phyloP scores from a whole-genome alignment of 331 rosid species.

The Dryas integrifolia region DNA sequence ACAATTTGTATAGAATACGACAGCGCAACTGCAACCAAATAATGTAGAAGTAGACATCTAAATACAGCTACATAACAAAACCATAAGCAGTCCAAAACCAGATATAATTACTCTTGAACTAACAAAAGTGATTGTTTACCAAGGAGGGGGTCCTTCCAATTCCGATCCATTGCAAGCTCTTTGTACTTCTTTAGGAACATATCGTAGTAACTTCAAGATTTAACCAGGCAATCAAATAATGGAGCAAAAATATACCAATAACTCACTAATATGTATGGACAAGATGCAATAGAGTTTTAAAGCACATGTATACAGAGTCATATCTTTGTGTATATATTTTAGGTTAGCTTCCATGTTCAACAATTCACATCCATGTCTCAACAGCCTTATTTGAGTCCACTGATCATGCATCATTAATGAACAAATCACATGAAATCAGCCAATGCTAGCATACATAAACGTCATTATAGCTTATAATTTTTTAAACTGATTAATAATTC shows the following conservation, averaged over 20 bases:
- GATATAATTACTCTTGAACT: not conserved
- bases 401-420: not conserved
- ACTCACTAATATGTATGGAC: not conserved
- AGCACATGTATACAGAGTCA: not conserved
- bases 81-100: slow-evolving; percentile 8
- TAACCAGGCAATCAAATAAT: slow-evolving; percentile 9
- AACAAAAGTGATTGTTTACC: slow-evolving; percentile 45
- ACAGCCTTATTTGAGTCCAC: not conserved
- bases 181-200: slow-evolving; percentile 68
- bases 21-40: slow-evolving; percentile 61
- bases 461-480: too few species aligned
- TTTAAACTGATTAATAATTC: not conserved
- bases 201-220: slow-evolving; percentile 60
- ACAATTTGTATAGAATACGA: slow-evolving; percentile 78
- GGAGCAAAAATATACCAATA: not conserved
- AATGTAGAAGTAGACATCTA: not conserved
- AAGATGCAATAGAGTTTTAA: not conserved
- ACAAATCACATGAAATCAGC: not conserved
- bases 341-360: not conserved
- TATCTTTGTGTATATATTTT: not conserved
- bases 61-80: slow-evolving; percentile 6
- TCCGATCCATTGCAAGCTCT: slow-evolving; percentile 55
- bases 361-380: not conserved
- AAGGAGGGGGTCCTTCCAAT: slow-evolving; percentile 78
- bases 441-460: not conserved